phyloP scores from a whole-genome alignment of 2,329 filamentous ascomycete species.

The Alternaria sp. region DNA sequence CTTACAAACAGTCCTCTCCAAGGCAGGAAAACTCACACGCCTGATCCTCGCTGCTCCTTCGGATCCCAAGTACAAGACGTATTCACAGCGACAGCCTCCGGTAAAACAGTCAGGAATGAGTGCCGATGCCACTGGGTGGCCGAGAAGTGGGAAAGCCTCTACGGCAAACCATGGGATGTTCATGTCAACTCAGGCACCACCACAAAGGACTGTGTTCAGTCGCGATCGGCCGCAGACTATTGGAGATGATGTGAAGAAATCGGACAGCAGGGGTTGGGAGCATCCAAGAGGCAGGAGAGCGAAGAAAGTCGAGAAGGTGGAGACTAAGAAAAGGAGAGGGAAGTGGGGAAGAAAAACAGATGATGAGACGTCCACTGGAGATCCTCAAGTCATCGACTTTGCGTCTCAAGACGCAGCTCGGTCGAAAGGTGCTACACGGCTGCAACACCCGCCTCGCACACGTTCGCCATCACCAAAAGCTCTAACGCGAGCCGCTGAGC shows the following conservation, averaged over 20 bases:
- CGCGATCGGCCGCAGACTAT: background rate
- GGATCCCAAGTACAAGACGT: conserved; percentile 13
- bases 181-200: background rate
- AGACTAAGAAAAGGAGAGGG: background rate
- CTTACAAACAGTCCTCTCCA: background rate
- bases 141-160: background rate
- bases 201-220: background rate
- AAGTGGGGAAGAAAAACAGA: background rate
- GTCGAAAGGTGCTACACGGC: background rate
- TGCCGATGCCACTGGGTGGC: conserved; percentile 1
- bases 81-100: conserved; percentile 8
- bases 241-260: background rate
- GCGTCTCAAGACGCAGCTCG: background rate
- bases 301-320: background rate
- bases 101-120: background rate
- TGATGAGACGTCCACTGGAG: background rate
- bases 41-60: conserved; percentile 20
- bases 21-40: conserved; percentile 14
- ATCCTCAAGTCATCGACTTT: background rate
- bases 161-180: background rate
- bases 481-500: background rate
- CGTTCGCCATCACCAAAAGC: background rate
- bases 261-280: background rate
- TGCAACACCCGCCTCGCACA: background rate
- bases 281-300: background rate